Conservation (phyloP, 2,329 filamentous ascomycete genomes). For the Chaetomiaceae sp. region DNA sequence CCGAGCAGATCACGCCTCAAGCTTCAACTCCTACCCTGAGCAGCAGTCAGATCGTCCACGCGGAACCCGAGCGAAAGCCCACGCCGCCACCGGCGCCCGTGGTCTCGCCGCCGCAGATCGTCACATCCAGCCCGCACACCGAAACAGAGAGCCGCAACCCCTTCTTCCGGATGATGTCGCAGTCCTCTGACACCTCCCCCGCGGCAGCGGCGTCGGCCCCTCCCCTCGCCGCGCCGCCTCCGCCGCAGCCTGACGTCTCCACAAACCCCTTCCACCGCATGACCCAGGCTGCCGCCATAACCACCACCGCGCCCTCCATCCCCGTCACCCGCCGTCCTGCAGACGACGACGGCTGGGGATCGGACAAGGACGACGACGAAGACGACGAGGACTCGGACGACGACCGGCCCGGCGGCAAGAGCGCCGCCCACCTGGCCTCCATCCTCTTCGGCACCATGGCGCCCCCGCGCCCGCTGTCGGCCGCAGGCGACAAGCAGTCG, state of each 20-base stretch:
- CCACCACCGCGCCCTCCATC: slow-evolving; percentile 42
- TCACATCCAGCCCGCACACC: slow-evolving; percentile 45
- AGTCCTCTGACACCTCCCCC: slow-evolving; percentile 52
- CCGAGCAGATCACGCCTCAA: slow-evolving; percentile 60
- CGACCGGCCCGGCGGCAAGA: slow-evolving; percentile 70
- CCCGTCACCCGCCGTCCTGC: slow-evolving; percentile 49
- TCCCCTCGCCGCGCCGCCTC: slow-evolving; percentile 36
- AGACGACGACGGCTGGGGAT: slow-evolving; percentile 75
- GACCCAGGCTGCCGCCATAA: slow-evolving; percentile 52
- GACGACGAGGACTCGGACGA: slow-evolving; percentile 63
- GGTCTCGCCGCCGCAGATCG: slow-evolving; percentile 44
- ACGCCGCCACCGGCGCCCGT: slow-evolving; percentile 42
- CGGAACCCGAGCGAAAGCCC: slow-evolving; percentile 48
- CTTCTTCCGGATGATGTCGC: slow-evolving; percentile 84
- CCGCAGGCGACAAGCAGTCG: slow-evolving; percentile 63
- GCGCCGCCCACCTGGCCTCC: slow-evolving; percentile 85
- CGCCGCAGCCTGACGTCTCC: slow-evolving; percentile 48
- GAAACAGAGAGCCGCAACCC: slow-evolving; percentile 86
- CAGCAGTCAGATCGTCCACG: slow-evolving; percentile 46
- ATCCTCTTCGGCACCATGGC: slow-evolving; percentile 97
- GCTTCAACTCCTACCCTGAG: slow-evolving; percentile 52
- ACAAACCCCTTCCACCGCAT: slow-evolving; percentile 96
- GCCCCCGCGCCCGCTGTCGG: slow-evolving; percentile 80
- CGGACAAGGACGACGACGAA: slow-evolving; percentile 56
- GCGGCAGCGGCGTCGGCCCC: slow-evolving; percentile 40